Conservation (phyloP, 2,329 filamentous ascomycete species). For the Calonectria leucothoes region DNA sequence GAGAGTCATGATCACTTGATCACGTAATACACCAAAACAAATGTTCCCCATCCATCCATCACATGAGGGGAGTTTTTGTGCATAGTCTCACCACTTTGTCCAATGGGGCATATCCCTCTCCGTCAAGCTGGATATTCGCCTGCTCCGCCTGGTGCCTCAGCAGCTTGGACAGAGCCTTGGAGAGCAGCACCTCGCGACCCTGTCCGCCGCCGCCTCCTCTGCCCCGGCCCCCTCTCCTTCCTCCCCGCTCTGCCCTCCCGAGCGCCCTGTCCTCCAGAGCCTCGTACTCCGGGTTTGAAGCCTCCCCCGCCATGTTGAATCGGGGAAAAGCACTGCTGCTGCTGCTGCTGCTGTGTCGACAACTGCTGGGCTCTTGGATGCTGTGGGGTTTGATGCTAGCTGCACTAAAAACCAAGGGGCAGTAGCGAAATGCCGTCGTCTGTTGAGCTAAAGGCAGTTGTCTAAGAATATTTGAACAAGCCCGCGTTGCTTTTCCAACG, state of each 20-base stretch:
- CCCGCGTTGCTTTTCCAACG: not conserved
- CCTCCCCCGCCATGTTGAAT: constrained; percentile 33
- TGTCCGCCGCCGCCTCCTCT: constrained; percentile 44
- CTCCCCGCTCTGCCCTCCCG: constrained; percentile 31
- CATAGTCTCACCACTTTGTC: constrained; percentile 68
- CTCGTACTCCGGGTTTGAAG: constrained; percentile 26
- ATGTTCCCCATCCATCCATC: not conserved
- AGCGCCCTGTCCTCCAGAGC: constrained; percentile 38
- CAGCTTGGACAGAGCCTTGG: constrained; percentile 65
- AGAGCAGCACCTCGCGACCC: constrained; percentile 61
- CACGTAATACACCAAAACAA: not conserved
- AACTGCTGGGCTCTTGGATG: not conserved
- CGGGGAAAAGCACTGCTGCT: not conserved
- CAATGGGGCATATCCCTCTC: constrained; percentile 68
- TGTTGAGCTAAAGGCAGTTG: not conserved
- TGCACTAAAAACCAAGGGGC: not conserved
- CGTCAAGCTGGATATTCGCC: constrained; percentile 68
- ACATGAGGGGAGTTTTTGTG: not conserved
- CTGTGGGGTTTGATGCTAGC: not conserved
- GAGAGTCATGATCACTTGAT: not conserved
- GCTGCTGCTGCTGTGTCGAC: not conserved
- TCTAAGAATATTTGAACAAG: not conserved
- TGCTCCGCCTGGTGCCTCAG: constrained; percentile 67
- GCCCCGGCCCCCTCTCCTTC: constrained; percentile 43
- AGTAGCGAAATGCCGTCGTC: not conserved